These are phyloP conservation scores for Halophytophthora polymorphica DNA, from an alignment of 352 stramenopile species.

Conservation along the genomic window DNA sequence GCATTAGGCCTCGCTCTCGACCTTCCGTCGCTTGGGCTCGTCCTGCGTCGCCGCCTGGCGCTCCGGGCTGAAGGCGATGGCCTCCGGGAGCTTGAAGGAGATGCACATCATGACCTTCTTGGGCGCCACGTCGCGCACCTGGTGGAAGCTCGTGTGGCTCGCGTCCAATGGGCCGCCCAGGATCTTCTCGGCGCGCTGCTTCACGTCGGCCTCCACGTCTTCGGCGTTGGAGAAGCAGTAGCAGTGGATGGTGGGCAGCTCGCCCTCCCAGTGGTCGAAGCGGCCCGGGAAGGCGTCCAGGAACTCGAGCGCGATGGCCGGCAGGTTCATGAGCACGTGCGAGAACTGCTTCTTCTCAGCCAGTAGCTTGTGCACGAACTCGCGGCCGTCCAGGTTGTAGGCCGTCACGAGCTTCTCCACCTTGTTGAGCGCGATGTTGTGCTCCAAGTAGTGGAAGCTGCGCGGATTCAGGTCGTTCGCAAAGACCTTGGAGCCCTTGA, in stretches of 20 bases:
- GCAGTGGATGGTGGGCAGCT: constrained; percentile 88
- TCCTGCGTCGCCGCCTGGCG: constrained; percentile 36
- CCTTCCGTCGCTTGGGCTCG: constrained; percentile 47
- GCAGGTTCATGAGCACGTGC: constrained; percentile 97
- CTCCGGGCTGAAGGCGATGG: constrained; percentile 58
- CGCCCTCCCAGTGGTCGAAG: constrained; percentile 67
- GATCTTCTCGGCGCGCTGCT: constrained; percentile 66
- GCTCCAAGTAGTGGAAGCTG: constrained; percentile 87
- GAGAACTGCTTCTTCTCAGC: constrained; percentile 65
- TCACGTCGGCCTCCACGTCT: constrained; percentile 66
- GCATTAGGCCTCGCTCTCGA: constrained; percentile 13
- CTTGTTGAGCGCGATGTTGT: constrained; percentile 93
- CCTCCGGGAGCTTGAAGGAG: constrained; percentile 90
- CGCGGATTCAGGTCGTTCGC: constrained; percentile 94
- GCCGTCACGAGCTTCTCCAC: constrained; percentile 64
- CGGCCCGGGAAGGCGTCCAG: constrained; percentile 74
- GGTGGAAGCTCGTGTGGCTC: constrained; percentile 59
- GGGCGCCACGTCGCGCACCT: constrained; percentile 94
- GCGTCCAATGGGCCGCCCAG: constrained; percentile 59
- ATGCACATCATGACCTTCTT: constrained; percentile 98
- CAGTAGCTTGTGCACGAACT: constrained; percentile 84
- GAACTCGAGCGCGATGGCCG: constrained; percentile 93
- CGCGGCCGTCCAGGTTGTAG: constrained; percentile 93
- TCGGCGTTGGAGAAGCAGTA: constrained; percentile 94
- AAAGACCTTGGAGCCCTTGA: constrained; percentile 80